Evolutionary conservation across 2,329 filamentous ascomycete genomes (phyloP), one percentile per base, ranked within the genome.

Genomic region (Neospermospora avenae): DNA sequence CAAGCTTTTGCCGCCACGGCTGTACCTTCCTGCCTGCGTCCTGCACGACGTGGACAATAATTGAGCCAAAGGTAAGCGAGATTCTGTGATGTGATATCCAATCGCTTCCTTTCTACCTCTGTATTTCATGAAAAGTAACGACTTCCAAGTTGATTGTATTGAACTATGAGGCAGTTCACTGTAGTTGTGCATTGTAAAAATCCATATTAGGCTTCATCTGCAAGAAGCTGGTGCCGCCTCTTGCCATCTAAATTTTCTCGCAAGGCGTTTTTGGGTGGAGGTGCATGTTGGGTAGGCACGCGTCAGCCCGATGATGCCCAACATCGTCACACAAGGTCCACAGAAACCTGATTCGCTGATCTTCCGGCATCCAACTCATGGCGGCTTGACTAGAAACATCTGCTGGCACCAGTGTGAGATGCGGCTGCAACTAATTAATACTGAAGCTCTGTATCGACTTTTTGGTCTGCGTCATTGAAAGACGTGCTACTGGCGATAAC

Each of bases 261-360:
- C 18, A 41, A 52, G 34, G 11, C 18, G 31, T 45, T 20, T 45
- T 45, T 31, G 11, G 28, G 28, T 10, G 28, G 28, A 31, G 28
- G 55, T 59, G 65, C 68, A 60, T 35, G 73, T 79, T 76, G 77
- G 77, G 77, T 76, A 78, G 71, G 74, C 74, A 79, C 77, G 77
- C 77, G 72, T 75, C 67, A 64, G 74, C 75, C 76, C 71, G 66
- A 70, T 63, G 34, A 57, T 67, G 65, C 64, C 65, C 63, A 63
- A 66, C 54, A 10, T 39, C 39, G 52, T 28, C 54, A 46, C 45
- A 57, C 5, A 10, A 10, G n/a, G 41, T 16, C 39, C 53, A 35
- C 55, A 53, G 55, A 31, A 31, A 31, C 24, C 46, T 67, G 46
- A 68, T 65, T 65, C 60, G 64, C 54, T 65, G 54, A 61, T 53